Conservation (phyloP, 2,329 filamentous ascomycete genomes). For the Hypomyces perniciosus region DNA sequence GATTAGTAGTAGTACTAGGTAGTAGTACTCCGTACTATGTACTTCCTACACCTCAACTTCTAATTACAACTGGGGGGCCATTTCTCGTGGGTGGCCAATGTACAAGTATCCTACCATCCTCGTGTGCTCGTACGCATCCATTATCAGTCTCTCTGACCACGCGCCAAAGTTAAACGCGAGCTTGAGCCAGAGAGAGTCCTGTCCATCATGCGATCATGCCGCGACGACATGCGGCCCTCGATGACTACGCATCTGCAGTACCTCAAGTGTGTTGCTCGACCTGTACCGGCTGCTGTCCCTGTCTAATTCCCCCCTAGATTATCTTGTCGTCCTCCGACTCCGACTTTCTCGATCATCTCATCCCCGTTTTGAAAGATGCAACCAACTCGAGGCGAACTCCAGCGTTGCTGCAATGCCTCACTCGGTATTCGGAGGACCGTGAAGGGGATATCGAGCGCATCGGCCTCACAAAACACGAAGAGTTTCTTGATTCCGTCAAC, state of each 20-base stretch:
- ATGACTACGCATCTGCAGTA: conserved; percentile 42
- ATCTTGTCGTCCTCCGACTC: conserved; percentile 85
- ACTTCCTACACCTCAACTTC: too few relatives aligned
- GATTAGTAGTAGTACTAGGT: too few relatives aligned
- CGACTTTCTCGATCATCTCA: conserved; percentile 93
- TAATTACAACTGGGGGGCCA: too few relatives aligned
- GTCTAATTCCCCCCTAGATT: conserved; percentile 52
- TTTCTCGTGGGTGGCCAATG: too few relatives aligned
- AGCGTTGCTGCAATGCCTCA: conserved; percentile 65
- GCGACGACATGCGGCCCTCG: conserved; percentile 39
- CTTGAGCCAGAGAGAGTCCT: not conserved
- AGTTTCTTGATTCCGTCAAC: conserved; percentile 90
- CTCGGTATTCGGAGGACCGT: conserved; percentile 73
- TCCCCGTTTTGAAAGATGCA: conserved; percentile 89
- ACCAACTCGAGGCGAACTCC: conserved; percentile 66
- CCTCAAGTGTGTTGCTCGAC: conserved; percentile 32
- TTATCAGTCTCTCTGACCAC: too few relatives aligned
- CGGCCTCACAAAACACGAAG: conserved; percentile 92
- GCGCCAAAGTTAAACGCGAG: too few relatives aligned
- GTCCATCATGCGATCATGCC: conserved; percentile 29
- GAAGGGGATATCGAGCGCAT: conserved; percentile 91
- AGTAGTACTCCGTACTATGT: too few relatives aligned
- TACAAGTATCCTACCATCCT: too few relatives aligned
- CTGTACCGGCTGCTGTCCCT: conserved; percentile 12
- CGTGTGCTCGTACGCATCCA: too few relatives aligned